Base-by-base conservation (phyloP, 2,329 filamentous ascomycete genomes). In the Teratosphaeria gauchensis region DNA sequence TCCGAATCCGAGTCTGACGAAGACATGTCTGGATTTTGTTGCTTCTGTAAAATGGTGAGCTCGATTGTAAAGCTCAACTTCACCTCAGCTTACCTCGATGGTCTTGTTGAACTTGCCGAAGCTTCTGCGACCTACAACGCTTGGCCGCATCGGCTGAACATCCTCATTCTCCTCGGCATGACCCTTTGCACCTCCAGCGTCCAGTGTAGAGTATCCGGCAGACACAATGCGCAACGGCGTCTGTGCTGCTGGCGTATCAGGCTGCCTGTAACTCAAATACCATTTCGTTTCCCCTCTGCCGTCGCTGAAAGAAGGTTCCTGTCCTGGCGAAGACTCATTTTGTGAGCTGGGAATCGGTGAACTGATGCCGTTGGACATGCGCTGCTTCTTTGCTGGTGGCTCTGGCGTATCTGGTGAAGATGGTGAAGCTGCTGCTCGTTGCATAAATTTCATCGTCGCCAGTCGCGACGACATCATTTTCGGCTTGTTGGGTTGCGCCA, bases 371-470 rank as follows among this genome's bases (percentile, higher is more conserved):
- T 68, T 70, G 9, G 78, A 77, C 12, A 79, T 73, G 68, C 86
- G 88, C 63, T 84, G 82, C 64, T 85, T 84, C 73, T 92, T 91
- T 14, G 81, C 67, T 1, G 77, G 74, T n/a, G 76, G 82, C 19
- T 80, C 77, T 55, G 80, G 69, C 63, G 81, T 56, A 3, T 78
- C 77, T 19, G 77, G 71, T 61, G 72, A 55, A 62, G 74, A 71
- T 4, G 75, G 77, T 28, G 86, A 82, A 55, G 86, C 84, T 55
- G 85, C 87, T 62, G 89, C 88, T 68, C 92, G 84, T 78, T 95
- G 92, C 92, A 96, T 96, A 72, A 96, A 96, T 78, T 95, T 95
- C 91, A 96, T 96, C 42, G 89, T 92, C 70, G 95, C 80, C 54
- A 96, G 85, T 65, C 91, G 86, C 60, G 88, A 92, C 63, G 92